Evolutionary conservation across 768 basidiomycete genomes (phyloP).

Genomic region (Kwoniella bestiolae): DNA sequence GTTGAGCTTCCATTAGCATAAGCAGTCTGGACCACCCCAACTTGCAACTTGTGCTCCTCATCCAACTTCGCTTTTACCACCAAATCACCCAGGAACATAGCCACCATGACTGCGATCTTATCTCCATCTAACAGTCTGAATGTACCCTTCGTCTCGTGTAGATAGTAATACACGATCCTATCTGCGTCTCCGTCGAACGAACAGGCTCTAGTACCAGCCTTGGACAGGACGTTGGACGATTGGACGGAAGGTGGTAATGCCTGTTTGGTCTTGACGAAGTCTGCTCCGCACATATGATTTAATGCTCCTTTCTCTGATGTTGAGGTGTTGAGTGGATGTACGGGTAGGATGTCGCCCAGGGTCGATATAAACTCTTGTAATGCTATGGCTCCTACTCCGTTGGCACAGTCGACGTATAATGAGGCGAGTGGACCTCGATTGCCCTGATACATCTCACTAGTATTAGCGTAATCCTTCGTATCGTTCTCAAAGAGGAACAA

Average conservation of each 20-base stretch:
- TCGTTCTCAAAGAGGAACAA: not conserved
- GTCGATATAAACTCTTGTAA: constrained; percentile 67
- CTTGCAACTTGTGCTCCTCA: constrained; percentile 71
- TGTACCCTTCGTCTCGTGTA: constrained; percentile 53
- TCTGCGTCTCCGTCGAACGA: constrained; percentile 98
- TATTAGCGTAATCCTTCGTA: constrained; percentile 64
- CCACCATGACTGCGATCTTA: constrained; percentile 93
- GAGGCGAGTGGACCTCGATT: constrained; percentile 61
- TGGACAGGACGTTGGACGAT: constrained; percentile 57
- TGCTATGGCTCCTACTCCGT: constrained; percentile 86
- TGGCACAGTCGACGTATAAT: constrained; percentile 94
- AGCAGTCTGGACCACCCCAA: constrained; percentile 97
- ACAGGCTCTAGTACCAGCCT: constrained; percentile 74
- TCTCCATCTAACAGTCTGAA: constrained; percentile 97
- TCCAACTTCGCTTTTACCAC: constrained; percentile 83
- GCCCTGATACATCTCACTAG: constrained; percentile 28
- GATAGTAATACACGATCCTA: constrained; percentile 91
- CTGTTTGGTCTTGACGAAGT: constrained; percentile 94
- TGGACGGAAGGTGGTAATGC: constrained; percentile 77
- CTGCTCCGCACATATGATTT: constrained; percentile 89
- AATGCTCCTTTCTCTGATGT: constrained; percentile 71
- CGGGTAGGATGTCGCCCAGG: constrained; percentile 63
- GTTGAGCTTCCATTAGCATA: constrained; percentile 98
- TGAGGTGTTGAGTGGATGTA: constrained; percentile 73
- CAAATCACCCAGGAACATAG: constrained; percentile 87